Evolutionary conservation across 2,329 filamentous ascomycete genomes (phyloP).

Genomic region (Epicoccum sorghinum): DNA sequence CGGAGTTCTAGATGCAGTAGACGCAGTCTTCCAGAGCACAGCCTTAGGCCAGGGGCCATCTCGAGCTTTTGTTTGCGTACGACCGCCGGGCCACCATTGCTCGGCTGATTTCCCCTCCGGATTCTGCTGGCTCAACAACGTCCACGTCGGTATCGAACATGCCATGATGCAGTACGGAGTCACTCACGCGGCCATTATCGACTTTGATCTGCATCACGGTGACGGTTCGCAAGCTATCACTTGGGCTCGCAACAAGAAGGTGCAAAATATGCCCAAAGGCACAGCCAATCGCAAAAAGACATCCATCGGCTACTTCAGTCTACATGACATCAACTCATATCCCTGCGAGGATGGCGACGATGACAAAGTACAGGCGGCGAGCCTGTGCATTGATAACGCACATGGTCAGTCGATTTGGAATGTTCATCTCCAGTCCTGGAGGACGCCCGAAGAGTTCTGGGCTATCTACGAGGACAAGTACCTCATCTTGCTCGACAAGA

Average conservation of each 20-base stretch:
- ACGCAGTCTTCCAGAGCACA: conserved; percentile 72
- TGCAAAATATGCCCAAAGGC: conserved; percentile 69
- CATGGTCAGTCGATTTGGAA: conserved; percentile 97
- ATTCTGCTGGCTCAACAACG: conserved; percentile 99
- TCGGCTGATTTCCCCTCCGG: conserved; percentile 87
- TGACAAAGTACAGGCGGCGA: conserved; percentile 92
- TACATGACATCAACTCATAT: conserved; percentile 98
- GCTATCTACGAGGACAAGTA: conserved; percentile 82
- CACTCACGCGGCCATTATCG: conserved; percentile 81
- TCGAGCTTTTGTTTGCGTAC: conserved; percentile 88
- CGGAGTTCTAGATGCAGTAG: conserved; percentile 90
- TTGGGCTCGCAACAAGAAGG: conserved; percentile 85
- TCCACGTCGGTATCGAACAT: conserved; percentile 95
- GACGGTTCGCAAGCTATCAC: conserved; percentile 89
- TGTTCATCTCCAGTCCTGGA: conserved; percentile 89
- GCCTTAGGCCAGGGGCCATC: conserved; percentile 60
- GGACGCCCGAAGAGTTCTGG: conserved; percentile 85
- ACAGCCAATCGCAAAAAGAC: conserved; percentile 79
- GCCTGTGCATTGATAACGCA: conserved; percentile 90
- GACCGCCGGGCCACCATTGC: conserved; percentile 95
- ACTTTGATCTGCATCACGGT: conserved; percentile 51
- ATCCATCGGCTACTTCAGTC: conserved; percentile 91
- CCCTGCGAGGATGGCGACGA: conserved; percentile 94
- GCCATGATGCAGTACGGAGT: conserved; percentile 81
- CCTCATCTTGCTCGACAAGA: conserved; percentile 76